A percentile compares a stretch with the other conserved stretches of the same genome.
These are phyloP conservation scores for Steccherinum ochraceum DNA, from an alignment of 768 basidiomycete species.

Conservation along the genomic window DNA sequence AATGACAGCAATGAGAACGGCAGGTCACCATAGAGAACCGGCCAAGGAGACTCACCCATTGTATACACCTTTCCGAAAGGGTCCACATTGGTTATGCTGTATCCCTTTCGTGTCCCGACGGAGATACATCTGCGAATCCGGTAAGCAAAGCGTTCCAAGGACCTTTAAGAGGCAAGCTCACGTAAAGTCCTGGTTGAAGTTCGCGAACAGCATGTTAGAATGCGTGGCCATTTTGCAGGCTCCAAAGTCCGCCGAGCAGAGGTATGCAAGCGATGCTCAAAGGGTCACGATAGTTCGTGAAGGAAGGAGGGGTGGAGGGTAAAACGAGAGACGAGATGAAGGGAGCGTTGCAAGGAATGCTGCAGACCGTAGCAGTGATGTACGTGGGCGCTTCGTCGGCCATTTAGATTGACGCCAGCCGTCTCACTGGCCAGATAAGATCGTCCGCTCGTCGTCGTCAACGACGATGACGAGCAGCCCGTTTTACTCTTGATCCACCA, in stretches of 20 bases:
- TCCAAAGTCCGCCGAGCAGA: background rate
- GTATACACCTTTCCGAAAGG: slow-evolving; percentile 96
- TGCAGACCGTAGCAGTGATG: too few relatives aligned
- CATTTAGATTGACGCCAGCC: too few relatives aligned
- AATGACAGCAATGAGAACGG: background rate
- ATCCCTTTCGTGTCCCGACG: slow-evolving; percentile 92
- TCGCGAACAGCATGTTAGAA: slow-evolving; percentile 71
- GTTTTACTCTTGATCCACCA: too few relatives aligned
- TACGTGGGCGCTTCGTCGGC: too few relatives aligned
- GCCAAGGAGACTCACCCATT: slow-evolving; percentile 58
- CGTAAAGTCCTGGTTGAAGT: slow-evolving; percentile 99
- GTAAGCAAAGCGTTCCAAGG: background rate
- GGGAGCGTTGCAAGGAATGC: too few relatives aligned
- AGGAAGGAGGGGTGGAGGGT: too few relatives aligned
- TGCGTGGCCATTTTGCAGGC: slow-evolving; percentile 31
- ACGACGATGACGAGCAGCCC: too few relatives aligned
- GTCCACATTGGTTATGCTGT: slow-evolving; percentile 96
- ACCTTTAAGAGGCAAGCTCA: slow-evolving; percentile 29
- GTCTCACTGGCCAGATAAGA: too few relatives aligned
- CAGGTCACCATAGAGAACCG: background rate
- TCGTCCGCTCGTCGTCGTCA: too few relatives aligned
- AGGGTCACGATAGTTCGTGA: background rate
- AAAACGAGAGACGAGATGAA: too few relatives aligned
- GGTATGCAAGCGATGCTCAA: background rate
- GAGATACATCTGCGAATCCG: slow-evolving; percentile 68